Base-by-base conservation (phyloP, 768 basidiomycete genomes). In the Hysterangium stoloniferum region DNA sequence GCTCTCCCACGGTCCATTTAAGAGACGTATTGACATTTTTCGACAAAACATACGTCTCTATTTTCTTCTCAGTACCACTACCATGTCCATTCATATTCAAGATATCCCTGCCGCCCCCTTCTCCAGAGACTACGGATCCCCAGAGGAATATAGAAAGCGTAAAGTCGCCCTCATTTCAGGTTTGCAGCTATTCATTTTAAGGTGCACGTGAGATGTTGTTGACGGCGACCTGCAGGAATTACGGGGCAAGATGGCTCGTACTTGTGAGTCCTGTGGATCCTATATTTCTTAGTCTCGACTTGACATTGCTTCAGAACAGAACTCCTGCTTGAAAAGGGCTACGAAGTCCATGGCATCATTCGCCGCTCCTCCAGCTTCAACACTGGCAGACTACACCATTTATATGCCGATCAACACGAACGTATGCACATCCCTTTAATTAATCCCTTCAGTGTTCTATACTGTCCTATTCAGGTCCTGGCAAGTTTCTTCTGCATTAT, bases 311-410 rank as follows among this genome's bases (percentile, higher is more conserved):
- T 45, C 55, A 91, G 90, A 45, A 85, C 88, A 20, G 91, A 94
- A 65, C 70, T 94, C 22, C 72, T 95, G 54, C 69, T 95, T 48
- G 74, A 74, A 46, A 93, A 94, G 65, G 92, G 92, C 17, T 95
- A 95, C 63, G 77, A 90, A 55, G 92, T 95, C 3, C 92, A 95
- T 59, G 92, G 88, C 35, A 93, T 96, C 70, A 96, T 98, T 60
- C 86, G 94, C 59, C 87, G 94, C 52, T 96, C 93, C 28, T 97
- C 95, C 19, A 93, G 88, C 60, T 98, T 98, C 81, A 98, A 98
- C 70, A 98, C 94, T 49, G 87, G 86, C 59, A 85, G 94, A 61
- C 72, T 98, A 61, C 86, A 95, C 60, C 90, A 96, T 68, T 79
- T 97, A 22, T 94, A 94, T 68, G 80, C 79, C 59, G 94, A 96